Evolutionary conservation across 106 monocot genomes (phyloP), one percentile per base, ranked within the genome.

Genomic region (Dioscorea dumetorum): DNA sequence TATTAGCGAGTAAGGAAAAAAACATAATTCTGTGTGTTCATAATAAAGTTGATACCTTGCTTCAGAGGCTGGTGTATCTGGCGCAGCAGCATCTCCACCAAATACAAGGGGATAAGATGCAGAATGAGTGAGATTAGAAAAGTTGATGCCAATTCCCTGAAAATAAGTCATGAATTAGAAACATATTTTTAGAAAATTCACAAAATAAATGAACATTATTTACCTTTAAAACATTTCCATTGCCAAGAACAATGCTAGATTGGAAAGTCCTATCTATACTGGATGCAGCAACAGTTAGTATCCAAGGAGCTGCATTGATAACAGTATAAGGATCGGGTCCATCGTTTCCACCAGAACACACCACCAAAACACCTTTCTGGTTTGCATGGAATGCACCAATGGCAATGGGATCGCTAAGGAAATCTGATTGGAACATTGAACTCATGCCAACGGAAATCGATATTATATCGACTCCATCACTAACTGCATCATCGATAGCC

Each of bases 361-460:
- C 80, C 23, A 97, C 95, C 62, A 97, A 16, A 16, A 91, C 71
- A 1, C 88, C 95, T 64, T 33, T 82, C 72, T 91, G 80, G n/a
- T 86, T 65, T 12, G 95, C 95, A 60, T 97, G 95, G 72, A 97
- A 89, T 0, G 95, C 88, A 5, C 88, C 95, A 56, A 97, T 73
- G 8, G 91, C 79, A 48, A 97, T 97, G 8, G 95, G 91, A 74
- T 97, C 95, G 57, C 78, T 82, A 12, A 97, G 84, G 72, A 86
- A 97, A 51, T 97, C 91, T 8, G 80, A 66, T 72, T 97, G 95
- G 80, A 97, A 97, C 22, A 81, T 53, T 23, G 95, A 92, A 74
- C 95, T 89, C 72, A 97, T 97, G 24, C 95, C 95, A 18, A 97
- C 77, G n/a, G 91, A 97, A 57, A 97, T 82, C 5, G 95, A 97